phyloP scores from a whole-genome alignment of 768 basidiomycete genomes.

The Mycena pura region DNA sequence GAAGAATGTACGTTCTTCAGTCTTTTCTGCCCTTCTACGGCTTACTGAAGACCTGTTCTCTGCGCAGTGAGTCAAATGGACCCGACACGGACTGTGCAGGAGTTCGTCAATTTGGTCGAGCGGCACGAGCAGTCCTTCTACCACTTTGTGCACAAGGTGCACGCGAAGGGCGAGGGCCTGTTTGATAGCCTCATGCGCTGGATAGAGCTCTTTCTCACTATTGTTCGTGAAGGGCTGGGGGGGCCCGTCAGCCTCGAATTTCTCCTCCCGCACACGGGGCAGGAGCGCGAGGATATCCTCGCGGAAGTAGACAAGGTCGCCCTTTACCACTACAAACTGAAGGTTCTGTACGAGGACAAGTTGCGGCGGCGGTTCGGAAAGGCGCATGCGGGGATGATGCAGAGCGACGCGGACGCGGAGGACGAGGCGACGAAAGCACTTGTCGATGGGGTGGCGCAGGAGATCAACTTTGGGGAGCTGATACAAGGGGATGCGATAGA shows the following conservation, averaged over 20 bases:
- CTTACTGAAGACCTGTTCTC: conserved; percentile 5
- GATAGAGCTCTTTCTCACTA: conserved; percentile 94
- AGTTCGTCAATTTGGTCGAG: conserved; percentile 91
- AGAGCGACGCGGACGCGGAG: conserved; percentile 67
- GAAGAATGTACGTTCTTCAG: conserved; percentile 75
- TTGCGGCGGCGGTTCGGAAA: conserved; percentile 84
- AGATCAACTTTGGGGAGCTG: conserved; percentile 83
- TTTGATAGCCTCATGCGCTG: conserved; percentile 95
- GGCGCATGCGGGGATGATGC: conserved; percentile 48
- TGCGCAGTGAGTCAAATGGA: conserved; percentile 85
- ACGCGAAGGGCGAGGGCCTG: conserved; percentile 92
- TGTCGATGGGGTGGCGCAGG: conserved; percentile 80
- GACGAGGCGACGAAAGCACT: conserved; percentile 86
- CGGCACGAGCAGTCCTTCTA: conserved; percentile 97
- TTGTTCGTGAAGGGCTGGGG: conserved; percentile 89
- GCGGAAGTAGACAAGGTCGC: conserved; percentile 89
- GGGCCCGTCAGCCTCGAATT: conserved; percentile 82
- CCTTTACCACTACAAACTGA: conserved; percentile 92
- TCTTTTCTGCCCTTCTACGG: background rate
- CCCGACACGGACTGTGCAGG: conserved; percentile 85
- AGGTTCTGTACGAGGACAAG: conserved; percentile 91
- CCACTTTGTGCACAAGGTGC: conserved; percentile 97
- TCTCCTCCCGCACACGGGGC: conserved; percentile 81
- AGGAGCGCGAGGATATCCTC: conserved; percentile 79
- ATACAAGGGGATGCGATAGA: conserved; percentile 82